Base-by-base conservation (phyloP, 169 alveolate species). In the Plasmodium coatneyi region DNA sequence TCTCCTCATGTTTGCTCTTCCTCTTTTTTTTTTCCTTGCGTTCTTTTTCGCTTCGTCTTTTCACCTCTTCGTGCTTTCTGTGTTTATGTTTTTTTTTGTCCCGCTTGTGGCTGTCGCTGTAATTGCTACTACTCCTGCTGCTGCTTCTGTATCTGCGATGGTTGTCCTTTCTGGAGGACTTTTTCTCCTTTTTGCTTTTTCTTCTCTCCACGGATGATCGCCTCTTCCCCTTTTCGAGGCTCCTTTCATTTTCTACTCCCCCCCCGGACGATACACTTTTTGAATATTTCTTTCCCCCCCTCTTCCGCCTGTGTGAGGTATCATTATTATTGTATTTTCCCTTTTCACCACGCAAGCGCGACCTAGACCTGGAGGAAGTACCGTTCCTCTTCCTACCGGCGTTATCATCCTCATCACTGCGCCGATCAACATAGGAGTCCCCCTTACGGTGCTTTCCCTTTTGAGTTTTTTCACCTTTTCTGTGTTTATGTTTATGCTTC, bases 21-120 rank as follows among this genome's bases (percentile, higher is more conserved):
- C 70, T 22, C 60, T 49, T 72, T 84, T 84, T 84, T 54, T 71
- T 83, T n/a, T n/a, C n/a, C n/a, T n/a, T n/a, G n/a, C n/a, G n/a
- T 84, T 84, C 74, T 54, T 71, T 83, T 7, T 49, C 60, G 30
- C 71, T 49, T 41, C 43, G 9, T 12, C n/a, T 46, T 16, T 25
- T 80, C 9, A 52, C 41, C 70, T 80, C 60, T 28, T 79, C 70
- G 12, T 79, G 14, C 16, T 32, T 79, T 39, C 56, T 34, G 30
- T 41, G 14, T 80, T 80, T 54, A 19, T 60, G 28, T 12, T 66
- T 54, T 82, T 82, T 60, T 60, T 1, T 28, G 41, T 46, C 30
- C 12, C 30, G 22, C 32, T 1, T 49, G 60, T 49, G 60, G 6
- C 60, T 16, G 22, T 2, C 60, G 60, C 60, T 49, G 60, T 49